phyloP scores from a whole-genome alignment of 177 flowering plant genomes.

The Vitis hybrid region DNA sequence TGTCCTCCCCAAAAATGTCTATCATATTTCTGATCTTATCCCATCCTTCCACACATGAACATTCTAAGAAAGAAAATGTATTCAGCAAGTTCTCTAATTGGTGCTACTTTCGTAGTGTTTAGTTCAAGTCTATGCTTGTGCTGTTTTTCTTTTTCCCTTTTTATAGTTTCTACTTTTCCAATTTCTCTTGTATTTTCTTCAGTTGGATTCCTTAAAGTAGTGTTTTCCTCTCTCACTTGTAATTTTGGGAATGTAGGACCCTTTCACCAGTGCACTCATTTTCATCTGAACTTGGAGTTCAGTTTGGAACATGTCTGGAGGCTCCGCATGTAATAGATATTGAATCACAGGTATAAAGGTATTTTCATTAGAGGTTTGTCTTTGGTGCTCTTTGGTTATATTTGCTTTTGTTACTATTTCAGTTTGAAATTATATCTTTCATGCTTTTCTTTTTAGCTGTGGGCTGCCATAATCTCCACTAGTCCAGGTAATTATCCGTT shows the following conservation, averaged over 20 bases:
- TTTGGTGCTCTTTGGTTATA: background rate
- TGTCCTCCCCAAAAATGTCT: background rate
- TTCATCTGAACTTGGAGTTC: slow-evolving; percentile 94
- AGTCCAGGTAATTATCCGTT: slow-evolving; percentile 77
- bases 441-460: slow-evolving; percentile 47
- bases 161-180: background rate
- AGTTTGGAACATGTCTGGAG: slow-evolving; percentile 88
- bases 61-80: background rate
- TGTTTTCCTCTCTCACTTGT: slow-evolving; percentile 3
- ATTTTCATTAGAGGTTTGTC: background rate
- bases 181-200: background rate
- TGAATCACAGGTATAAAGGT: slow-evolving; percentile 65
- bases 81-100: background rate
- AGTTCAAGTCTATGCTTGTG: background rate
- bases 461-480: slow-evolving; percentile 70
- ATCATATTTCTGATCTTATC: too few species aligned
- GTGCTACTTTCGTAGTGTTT: background rate
- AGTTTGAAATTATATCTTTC: background rate
- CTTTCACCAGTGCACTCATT: slow-evolving; percentile 90
- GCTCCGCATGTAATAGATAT: slow-evolving; percentile 97
- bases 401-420: background rate
- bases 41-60: background rate
- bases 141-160: background rate
- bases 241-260: slow-evolving; percentile 52
- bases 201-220: background rate